phyloP scores from a whole-genome alignment of 1,139 yeast species.

The Cylindricascospora bacillispora region DNA sequence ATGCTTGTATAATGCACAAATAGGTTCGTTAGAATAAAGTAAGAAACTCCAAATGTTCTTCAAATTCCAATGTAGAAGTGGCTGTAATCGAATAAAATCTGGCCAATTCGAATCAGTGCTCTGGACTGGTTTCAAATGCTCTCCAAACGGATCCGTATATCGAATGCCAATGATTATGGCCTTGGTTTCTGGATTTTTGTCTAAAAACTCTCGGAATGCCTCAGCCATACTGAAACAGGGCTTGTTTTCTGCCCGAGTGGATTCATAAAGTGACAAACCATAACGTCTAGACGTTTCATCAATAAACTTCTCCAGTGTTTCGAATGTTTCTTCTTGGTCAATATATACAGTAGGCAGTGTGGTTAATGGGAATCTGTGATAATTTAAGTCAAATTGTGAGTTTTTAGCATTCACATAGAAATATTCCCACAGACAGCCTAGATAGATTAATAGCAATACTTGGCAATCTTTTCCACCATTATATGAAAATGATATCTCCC shows the following conservation, averaged over 20 bases:
- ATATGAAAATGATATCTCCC: conserved; percentile 24
- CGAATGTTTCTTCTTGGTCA: conserved; percentile 20
- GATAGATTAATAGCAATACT: conserved; percentile 21
- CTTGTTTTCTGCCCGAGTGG: conserved; percentile 9
- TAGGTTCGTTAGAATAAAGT: conserved; percentile 23
- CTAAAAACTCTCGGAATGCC: conserved; percentile 20
- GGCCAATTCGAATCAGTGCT: conserved; percentile 26
- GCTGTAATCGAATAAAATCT: conserved; percentile 24
- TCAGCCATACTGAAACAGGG: conserved; percentile 15
- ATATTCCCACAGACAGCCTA: conserved; percentile 24
- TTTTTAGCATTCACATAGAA: conserved; percentile 8
- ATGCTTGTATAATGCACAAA: conserved; percentile 21
- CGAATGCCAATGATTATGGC: conserved; percentile 25
- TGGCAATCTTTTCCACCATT: conserved; percentile 29
- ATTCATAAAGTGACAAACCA: conserved; percentile 20
- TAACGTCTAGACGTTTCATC: conserved; percentile 16
- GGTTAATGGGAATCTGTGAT: conserved; percentile 17
- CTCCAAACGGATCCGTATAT: conserved; percentile 25
- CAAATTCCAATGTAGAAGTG: conserved; percentile 25
- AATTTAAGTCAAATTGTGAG: conserved; percentile 14
- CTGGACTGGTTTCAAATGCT: conserved; percentile 18
- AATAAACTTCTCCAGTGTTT: conserved; percentile 19
- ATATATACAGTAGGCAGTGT: conserved; percentile 23
- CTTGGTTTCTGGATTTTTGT: conserved; percentile 16
- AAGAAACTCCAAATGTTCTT: conserved; percentile 25